Base-by-base conservation (phyloP, 1,139 yeast genomes). In the Scheffersomyces stambukii region DNA sequence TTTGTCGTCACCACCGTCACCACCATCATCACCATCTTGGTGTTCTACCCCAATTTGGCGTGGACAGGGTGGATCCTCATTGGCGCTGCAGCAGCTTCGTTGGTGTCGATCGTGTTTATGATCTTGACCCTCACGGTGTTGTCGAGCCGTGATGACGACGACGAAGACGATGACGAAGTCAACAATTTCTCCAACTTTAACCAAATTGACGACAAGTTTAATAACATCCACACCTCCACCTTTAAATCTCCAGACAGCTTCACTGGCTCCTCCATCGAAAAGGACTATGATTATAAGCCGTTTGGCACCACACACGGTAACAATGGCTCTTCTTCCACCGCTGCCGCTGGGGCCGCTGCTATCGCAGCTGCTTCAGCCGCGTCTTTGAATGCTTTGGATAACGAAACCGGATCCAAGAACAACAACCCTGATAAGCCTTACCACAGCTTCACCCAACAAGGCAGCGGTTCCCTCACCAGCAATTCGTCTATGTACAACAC, bases 31-130 rank as follows among this genome's bases (percentile, higher is more conserved):
- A 65, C 66, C 6, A 64, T 80, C 14, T 45, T 82, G 31, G 58
- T 75, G 12, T 81, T 77, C 48, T 68, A 67, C 40, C 91, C 91
- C 4, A 63, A 77, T 42, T 61, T 78, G 22, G 60, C 68, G 8
- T 81, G 88, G 88, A 65, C 77, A 23, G 71, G 80, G 5, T 81
- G 89, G 89, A 54, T 79, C 19, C 59, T 79, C 34, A 63, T 81
- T 20, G 86, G 82, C 1, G 66, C 83, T 3, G 80, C 84, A 2
- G 81, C 69, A 1, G 56, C 77, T 25, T 63, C 68, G 28, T 50
- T 81, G 35, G 36, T 63, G 12, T 52, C 70, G 3, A 30, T 59
- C 6, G 43, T 61, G 15, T 38, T 55, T 20, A 37, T 64, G 25
- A 48, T 51, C 25, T 41, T 52, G 31, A 45, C 40, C 16, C 52